A percentile compares a stretch with the other conserved stretches of the same genome.
Conservation (phyloP, 2,329 filamentous ascomycete species). For the Acephala macrosclerotiorum region DNA sequence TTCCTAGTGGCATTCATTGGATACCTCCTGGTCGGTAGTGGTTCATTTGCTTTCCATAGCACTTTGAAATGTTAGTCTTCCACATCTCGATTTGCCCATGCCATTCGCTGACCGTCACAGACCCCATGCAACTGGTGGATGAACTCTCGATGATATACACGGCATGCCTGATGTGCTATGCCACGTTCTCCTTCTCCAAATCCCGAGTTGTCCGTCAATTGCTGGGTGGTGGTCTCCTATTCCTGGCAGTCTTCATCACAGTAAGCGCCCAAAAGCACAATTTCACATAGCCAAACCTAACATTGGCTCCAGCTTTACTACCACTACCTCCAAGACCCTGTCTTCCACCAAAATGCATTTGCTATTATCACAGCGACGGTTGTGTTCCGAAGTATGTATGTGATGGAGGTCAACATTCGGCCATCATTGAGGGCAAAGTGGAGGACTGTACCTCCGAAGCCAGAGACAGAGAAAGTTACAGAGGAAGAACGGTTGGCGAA, state of each 20-base stretch:
- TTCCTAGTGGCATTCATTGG: slow-evolving; percentile 71
- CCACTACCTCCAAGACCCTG: slow-evolving; percentile 75
- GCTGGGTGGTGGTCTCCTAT: slow-evolving; percentile 52
- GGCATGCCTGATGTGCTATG: slow-evolving; percentile 73
- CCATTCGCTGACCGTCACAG: slow-evolving; percentile 44
- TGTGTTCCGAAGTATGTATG: slow-evolving; percentile 63
- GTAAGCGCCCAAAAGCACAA: slow-evolving; percentile 48
- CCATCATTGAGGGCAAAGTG: slow-evolving; percentile 52
- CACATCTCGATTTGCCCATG: not conserved
- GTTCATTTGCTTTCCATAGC: slow-evolving; percentile 49
- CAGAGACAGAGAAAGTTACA: not conserved
- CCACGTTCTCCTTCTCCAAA: slow-evolving; percentile 57
- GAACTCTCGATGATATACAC: slow-evolving; percentile 78
- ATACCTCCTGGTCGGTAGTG: slow-evolving; percentile 48
- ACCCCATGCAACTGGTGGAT: slow-evolving; percentile 74
- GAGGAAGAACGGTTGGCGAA: slow-evolving; percentile 50
- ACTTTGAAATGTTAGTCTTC: slow-evolving; percentile 49
- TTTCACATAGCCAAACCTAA: slow-evolving; percentile 71
- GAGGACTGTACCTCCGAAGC: slow-evolving; percentile 45
- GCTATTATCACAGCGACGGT: slow-evolving; percentile 67
- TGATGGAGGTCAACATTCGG: slow-evolving; percentile 72
- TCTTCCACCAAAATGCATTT: slow-evolving; percentile 77
- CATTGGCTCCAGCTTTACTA: slow-evolving; percentile 77
- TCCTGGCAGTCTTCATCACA: slow-evolving; percentile 58
- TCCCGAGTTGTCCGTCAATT: slow-evolving; percentile 12